Evolutionary conservation across 345 rosid genomes (phyloP).

Genomic region (Hypericum perforatum): DNA sequence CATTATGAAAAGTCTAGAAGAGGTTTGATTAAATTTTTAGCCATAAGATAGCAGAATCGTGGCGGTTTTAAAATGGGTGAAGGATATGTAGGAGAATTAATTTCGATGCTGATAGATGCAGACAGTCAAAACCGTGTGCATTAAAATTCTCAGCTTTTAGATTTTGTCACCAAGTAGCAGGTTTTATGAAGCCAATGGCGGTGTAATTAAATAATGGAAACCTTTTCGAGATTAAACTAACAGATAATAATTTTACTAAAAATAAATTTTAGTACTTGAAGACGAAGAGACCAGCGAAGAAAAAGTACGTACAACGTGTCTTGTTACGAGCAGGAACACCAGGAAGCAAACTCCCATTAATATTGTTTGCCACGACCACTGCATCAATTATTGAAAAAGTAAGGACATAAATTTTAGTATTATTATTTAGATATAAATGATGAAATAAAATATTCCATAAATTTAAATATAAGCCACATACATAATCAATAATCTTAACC

Average conservation of each 20-base stretch:
- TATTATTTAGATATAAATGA: not conserved
- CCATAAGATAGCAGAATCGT: no score
- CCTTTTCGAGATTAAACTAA: not conserved
- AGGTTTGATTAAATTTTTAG: no score
- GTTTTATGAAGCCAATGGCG: no score
- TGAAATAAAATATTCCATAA: no score
- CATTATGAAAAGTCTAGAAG: no score
- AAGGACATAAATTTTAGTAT: not conserved
- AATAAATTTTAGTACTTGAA: not conserved
- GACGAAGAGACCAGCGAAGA: not conserved
- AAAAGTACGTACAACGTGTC: conserved; percentile 61
- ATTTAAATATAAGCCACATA: no score
- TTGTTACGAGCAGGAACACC: conserved; percentile 48
- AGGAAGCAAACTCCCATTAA: conserved; percentile 83
- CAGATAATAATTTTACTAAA: not conserved
- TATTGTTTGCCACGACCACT: conserved; percentile 98
- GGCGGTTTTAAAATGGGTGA: no score
- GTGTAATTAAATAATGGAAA: not conserved
- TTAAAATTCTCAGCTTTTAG: not conserved
- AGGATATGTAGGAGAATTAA: no score
- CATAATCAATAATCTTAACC: no score
- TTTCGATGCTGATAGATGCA: not conserved
- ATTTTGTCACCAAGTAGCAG: no score
- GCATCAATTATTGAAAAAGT: conserved; percentile 15
- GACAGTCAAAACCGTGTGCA: conserved; percentile 7